Percentiles rank a stretch among this genome's conserved stretches.
Evolutionary conservation across 1,284 basidiomycete genomes (phyloP).

Genomic region (Ganoderma lucidum): DNA sequence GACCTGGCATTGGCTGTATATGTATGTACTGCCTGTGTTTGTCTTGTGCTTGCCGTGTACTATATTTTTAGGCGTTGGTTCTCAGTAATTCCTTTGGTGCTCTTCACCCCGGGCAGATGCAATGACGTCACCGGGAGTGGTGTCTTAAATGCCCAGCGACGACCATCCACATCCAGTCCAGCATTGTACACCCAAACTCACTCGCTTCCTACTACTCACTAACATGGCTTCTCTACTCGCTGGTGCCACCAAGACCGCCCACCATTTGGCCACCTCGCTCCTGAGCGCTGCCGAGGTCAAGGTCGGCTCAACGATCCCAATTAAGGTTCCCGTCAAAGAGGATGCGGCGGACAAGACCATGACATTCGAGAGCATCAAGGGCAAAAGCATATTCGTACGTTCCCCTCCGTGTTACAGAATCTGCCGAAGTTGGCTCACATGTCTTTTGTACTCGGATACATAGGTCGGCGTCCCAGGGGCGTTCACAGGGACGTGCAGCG

Average conservation of each 20-base stretch:
- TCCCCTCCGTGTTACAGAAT: not conserved
- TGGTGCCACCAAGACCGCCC: slow-evolving; percentile 53
- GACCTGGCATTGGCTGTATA: not conserved
- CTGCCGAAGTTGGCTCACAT: not conserved
- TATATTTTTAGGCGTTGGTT: not conserved
- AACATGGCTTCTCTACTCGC: slow-evolving; percentile 8
- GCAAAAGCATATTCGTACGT: slow-evolving; percentile 75
- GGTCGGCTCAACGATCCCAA: slow-evolving; percentile 47
- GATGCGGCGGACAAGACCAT: slow-evolving; percentile 56
- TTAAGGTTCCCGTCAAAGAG: slow-evolving; percentile 63
- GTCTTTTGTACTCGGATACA: not conserved
- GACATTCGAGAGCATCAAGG: slow-evolving; percentile 58
- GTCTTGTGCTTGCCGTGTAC: slow-evolving; percentile 5
- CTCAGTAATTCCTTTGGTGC: not conserved
- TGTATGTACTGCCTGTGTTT: not conserved
- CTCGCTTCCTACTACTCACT: not conserved
- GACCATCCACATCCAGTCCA: not conserved
- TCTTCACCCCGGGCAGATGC: not conserved
- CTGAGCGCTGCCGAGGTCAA: slow-evolving; percentile 57
- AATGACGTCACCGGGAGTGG: not conserved
- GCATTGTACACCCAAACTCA: not conserved
- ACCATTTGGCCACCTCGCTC: slow-evolving; percentile 59
- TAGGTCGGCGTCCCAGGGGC: slow-evolving; percentile 70
- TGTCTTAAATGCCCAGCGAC: not conserved
- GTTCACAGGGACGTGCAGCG: slow-evolving; percentile 61